Percentiles rank a stretch among this genome's conserved stretches.
Evolutionary conservation across 441 rosid species (phyloP).

Genomic region (Arabidopsis hybrid): DNA sequence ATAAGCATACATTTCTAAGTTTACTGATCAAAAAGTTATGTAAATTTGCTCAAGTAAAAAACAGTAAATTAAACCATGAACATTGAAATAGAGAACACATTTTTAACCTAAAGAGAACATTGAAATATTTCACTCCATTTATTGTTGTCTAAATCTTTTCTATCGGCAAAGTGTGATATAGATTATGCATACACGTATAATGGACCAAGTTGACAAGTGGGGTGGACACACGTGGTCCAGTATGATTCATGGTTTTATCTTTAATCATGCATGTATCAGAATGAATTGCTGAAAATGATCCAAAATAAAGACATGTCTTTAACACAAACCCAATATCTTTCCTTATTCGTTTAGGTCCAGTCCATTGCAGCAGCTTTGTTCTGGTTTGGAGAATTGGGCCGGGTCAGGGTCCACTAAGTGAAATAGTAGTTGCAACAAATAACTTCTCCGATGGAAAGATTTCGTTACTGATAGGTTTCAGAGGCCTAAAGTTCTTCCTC

Average conservation of each 20-base stretch:
- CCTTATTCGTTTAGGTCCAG: neutral
- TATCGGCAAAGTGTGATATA: neutral
- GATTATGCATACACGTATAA: neutral
- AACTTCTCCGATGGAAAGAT: too few relatives aligned
- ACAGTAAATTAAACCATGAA: neutral
- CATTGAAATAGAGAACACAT: neutral
- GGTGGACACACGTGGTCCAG: slow-evolving; percentile 30
- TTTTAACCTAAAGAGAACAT: neutral
- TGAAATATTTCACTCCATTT: neutral
- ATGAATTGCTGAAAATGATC: neutral
- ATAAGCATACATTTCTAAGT: neutral
- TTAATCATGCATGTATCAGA: neutral
- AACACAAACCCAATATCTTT: neutral
- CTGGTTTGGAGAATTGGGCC: neutral
- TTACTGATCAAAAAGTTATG: neutral
- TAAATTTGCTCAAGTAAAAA: neutral
- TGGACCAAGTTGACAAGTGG: slow-evolving; percentile 35
- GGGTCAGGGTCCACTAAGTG: neutral
- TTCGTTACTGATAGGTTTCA: too few relatives aligned
- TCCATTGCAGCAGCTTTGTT: neutral
- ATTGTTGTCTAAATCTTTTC: neutral
- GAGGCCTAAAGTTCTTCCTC: neutral
- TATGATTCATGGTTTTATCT: neutral
- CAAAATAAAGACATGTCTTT: neutral
- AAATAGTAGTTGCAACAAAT: too few relatives aligned